Evolutionary conservation across 192 early-diverging fungal genomes (phyloP), one percentile per base, ranked within the genome.

Genomic region (Gigaspora rosea): DNA sequence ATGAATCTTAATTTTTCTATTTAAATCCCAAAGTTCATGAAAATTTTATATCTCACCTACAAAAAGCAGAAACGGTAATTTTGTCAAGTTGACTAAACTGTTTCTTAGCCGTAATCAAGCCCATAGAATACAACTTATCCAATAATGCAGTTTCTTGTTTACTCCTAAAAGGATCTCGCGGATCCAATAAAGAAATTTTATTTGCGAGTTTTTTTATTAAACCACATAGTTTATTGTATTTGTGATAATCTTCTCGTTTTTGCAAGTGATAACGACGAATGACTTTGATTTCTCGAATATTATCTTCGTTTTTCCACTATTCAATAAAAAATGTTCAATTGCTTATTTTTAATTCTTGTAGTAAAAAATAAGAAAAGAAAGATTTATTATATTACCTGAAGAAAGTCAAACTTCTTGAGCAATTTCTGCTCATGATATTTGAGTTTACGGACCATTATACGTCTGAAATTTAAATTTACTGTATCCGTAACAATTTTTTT

Each of bases 391-490:
- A 50, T 62, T 75, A 64, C 71, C 59, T 92, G 89, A 77, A 98
- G 79, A 80, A 98, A 97, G 83, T 98, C 93, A 64, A 98, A 95
- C 87, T 97, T 98, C 82, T 93, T 93, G 54, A 98, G 88, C 11
- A 98, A 89, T 87, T 97, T 98, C 82, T 95, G 87, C 85, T 98
- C 96, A 88, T 98, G 95, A 88, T 90, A 90, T 78, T 97, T 94
- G 77, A 98, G 84, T 81, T 95, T 88, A 79, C 94, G 85, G 82
- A 89, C 73, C 73, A 74, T 74, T 27, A 27, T 27, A 27, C 1
- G 27, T 27, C n/a, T n/a, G n/a, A n/a, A n/a, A n/a, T n/a, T n/a
- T n/a, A 27, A 27, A 27, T 1, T 27, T 27, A 27, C 27, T 27
- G 27, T 1, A 27, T 27, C 0, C 27, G 1, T 27, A 27, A 27